phyloP scores from a whole-genome alignment of 2,329 filamentous ascomycete species.

The Cladobotryum protrusum region DNA sequence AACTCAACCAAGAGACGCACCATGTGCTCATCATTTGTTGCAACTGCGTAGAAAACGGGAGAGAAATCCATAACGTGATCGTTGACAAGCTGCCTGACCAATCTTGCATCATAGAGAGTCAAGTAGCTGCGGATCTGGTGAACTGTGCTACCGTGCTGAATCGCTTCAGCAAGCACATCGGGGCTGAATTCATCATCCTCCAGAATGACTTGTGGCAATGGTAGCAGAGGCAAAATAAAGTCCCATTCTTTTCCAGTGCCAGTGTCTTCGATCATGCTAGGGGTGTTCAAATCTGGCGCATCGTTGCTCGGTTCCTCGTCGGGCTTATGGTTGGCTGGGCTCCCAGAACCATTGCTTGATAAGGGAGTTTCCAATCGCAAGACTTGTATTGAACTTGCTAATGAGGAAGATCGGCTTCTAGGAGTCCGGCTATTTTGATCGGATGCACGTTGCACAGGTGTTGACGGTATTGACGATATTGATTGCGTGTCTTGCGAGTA shows the following conservation, averaged over 20 bases:
- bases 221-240: conserved; percentile 1
- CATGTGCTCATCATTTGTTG: conserved; percentile 4
- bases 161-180: not conserved
- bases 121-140: not conserved
- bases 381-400: not conserved
- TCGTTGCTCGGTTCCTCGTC: not conserved
- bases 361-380: not conserved
- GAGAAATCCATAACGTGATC: not conserved
- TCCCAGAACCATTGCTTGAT: not conserved
- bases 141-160: conserved; percentile 2
- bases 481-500: not conserved
- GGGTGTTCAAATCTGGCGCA: not conserved
- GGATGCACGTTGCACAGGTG: not conserved
- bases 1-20: conserved; percentile 3
- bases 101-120: not conserved
- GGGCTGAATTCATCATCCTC: not conserved
- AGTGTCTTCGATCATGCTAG: not conserved
- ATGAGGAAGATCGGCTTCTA: not conserved
- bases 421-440: too few relatives aligned
- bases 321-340: not conserved
- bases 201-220: not conserved
- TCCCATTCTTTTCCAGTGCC: not conserved
- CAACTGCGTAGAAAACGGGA: conserved; percentile 9
- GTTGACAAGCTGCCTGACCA: not conserved
- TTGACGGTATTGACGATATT: not conserved